A percentile compares a stretch with the other conserved stretches of the same genome.
These are phyloP conservation scores for Yarrowia alimentaria DNA, from an alignment of 805 yeast species.

Conservation along the genomic window DNA sequence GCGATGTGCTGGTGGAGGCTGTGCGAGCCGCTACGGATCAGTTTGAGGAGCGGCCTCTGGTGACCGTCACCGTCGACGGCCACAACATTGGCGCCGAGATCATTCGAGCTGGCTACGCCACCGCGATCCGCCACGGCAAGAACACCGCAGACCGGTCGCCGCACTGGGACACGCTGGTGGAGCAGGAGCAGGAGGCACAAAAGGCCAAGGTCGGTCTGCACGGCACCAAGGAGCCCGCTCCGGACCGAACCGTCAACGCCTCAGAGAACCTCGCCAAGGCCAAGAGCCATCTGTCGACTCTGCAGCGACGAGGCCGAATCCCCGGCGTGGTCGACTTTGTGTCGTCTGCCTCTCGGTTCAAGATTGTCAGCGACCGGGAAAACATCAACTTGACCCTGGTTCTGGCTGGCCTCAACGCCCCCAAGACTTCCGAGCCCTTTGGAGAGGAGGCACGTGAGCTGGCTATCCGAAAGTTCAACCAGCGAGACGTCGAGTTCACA, in stretches of 20 bases:
- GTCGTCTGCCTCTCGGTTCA: constrained; percentile 63
- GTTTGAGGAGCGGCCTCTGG: constrained; percentile 65
- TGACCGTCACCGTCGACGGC: constrained; percentile 54
- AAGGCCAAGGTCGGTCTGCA: constrained; percentile 61
- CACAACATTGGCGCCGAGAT: constrained; percentile 60
- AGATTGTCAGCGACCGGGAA: constrained; percentile 67
- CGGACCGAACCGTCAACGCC: constrained; percentile 71
- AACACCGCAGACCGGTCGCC: constrained; percentile 64
- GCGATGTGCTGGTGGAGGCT: constrained; percentile 61
- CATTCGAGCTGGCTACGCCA: constrained; percentile 66
- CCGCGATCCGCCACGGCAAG: constrained; percentile 75
- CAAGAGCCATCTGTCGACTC: constrained; percentile 66
- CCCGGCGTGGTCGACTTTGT: constrained; percentile 73
- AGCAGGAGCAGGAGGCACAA: constrained; percentile 61
- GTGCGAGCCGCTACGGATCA: constrained; percentile 59
- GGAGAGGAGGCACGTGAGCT: constrained; percentile 55
- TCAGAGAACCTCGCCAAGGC: constrained; percentile 72
- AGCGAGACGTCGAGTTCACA: constrained; percentile 70
- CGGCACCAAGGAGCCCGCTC: constrained; percentile 53
- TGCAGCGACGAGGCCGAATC: constrained; percentile 62
- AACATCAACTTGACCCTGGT: constrained; percentile 66
- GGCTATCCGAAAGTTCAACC: constrained; percentile 56
- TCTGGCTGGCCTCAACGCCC: constrained; percentile 66
- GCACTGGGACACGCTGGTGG: constrained; percentile 74
- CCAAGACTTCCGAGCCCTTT: constrained; percentile 40